Evolutionary conservation across 2,329 filamentous ascomycete species (phyloP), one percentile per base, ranked within the genome.

Genomic region (Aspergillus transmontanensis): DNA sequence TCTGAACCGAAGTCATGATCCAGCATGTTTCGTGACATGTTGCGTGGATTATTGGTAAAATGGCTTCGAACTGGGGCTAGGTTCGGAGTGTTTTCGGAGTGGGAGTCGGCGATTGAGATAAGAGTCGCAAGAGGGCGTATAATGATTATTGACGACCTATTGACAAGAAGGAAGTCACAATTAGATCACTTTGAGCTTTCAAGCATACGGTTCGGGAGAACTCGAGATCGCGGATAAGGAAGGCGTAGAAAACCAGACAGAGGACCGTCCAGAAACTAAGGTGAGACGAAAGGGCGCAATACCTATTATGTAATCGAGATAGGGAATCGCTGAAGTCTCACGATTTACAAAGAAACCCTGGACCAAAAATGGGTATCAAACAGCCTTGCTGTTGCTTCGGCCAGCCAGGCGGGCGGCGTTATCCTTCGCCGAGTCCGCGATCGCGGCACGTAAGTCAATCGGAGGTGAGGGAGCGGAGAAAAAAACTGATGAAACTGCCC

Each of bases 1-100:
- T 86, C 85, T 59, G 84, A 84, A 34, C 81, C 82, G 62, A 85
- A 84, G 66, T 85, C 80, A 55, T 84, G 79, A 68, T 84, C 80
- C 23, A 83, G 69, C 67, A 85, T 76, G 63, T 81, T 80, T 50
- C 79, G 78, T 73, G 78, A 76, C 73, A 77, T 76, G 59, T 64
- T 70, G 65, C 12, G 36, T 19, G 34, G 21, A 23, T 21, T 23
- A 30, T 23, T 50, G 39, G 7, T 45, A n/a, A 23, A 36, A 28
- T 26, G 32, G 4, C 10, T 39, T 36, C 21, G 11, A 45, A 50
- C 36, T 46, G 16, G 9, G 19, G 19, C 48, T 51, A 16, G 11
- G 16, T 12, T 51, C 28, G 19, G 48, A 12, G 19, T 51, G 21
- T 6, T 14, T 19, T 51, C 46, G 28, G 19, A 51, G 19, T 51